phyloP scores from a whole-genome alignment of 805 yeast species.

The Hanseniaspora meyeri region DNA sequence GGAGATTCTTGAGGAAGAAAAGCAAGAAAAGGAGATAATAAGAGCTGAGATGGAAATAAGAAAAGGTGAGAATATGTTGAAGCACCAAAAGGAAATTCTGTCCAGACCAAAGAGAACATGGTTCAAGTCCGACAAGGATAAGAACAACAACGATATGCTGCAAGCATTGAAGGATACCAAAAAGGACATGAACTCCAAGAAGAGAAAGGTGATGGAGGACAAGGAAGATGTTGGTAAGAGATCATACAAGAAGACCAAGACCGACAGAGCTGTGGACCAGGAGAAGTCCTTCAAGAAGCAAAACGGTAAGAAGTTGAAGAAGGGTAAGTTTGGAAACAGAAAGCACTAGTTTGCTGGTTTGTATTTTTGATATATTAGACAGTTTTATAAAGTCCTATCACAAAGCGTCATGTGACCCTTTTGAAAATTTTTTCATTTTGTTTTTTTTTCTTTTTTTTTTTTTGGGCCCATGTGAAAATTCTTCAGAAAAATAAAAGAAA shows the following conservation, averaged over 20 bases:
- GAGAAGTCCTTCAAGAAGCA: constrained; percentile 31
- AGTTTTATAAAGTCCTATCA: too few species aligned
- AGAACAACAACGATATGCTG: constrained; percentile 29
- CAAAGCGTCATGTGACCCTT: not conserved
- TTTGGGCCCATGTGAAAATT: too few species aligned
- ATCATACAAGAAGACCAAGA: constrained; percentile 68
- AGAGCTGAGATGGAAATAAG: constrained; percentile 83
- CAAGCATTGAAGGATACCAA: constrained; percentile 38
- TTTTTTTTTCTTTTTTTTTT: too few species aligned
- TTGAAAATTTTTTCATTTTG: not conserved
- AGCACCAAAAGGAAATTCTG: constrained; percentile 67
- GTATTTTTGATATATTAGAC: too few species aligned
- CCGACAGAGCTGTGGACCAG: constrained; percentile 49
- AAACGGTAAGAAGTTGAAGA: constrained; percentile 19
- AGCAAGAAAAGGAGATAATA: constrained; percentile 71
- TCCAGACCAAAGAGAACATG: constrained; percentile 92
- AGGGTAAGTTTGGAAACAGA: constrained; percentile 19
- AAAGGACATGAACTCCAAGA: constrained; percentile 45
- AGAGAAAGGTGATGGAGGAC: constrained; percentile 53
- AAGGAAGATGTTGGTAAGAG: constrained; percentile 43
- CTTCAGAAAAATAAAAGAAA: too few species aligned
- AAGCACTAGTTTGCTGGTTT: too few species aligned
- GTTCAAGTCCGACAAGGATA: constrained; percentile 56
- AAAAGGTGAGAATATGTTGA: constrained; percentile 74
- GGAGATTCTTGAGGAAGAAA: constrained; percentile 78